phyloP scores from a whole-genome alignment of 2,329 filamentous ascomycete species.

The Cucurbitaria berberidis region DNA sequence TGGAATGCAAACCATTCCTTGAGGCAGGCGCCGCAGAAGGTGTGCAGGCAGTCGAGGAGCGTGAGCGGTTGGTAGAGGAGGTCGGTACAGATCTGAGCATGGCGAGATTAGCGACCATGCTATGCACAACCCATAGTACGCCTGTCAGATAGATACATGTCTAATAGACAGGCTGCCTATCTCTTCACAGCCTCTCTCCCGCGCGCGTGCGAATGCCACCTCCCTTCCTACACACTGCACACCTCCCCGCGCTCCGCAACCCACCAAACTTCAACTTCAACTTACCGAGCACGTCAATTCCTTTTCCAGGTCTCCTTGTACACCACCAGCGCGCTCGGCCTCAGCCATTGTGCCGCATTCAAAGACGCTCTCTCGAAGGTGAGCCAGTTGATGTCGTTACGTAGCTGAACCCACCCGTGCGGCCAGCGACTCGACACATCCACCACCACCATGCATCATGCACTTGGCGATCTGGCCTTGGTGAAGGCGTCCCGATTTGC shows the following conservation, averaged over 20 bases:
- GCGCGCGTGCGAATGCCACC: background rate
- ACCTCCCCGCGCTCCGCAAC: slow-evolving; percentile 16
- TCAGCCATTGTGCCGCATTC: slow-evolving; percentile 39
- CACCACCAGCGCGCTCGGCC: slow-evolving; percentile 46
- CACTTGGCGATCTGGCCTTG: slow-evolving; percentile 18
- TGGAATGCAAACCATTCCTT: slow-evolving; percentile 96
- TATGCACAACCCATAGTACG: background rate
- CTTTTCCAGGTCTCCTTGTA: slow-evolving; percentile 77
- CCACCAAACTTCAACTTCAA: slow-evolving; percentile 34
- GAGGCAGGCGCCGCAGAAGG: slow-evolving; percentile 92
- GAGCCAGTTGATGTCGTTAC: slow-evolving; percentile 2
- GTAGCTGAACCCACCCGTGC: slow-evolving; percentile 16
- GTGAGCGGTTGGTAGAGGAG: slow-evolving; percentile 90
- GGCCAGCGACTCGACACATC: slow-evolving; percentile 23
- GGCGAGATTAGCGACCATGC: slow-evolving; percentile 25
- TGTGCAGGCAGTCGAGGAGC: slow-evolving; percentile 90
- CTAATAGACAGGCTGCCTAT: background rate
- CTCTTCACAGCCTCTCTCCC: background rate
- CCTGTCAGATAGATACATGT: background rate
- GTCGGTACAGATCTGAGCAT: slow-evolving; percentile 87
- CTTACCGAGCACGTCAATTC: slow-evolving; percentile 94
- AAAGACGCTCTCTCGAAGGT: slow-evolving; percentile 4
- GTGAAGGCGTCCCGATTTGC: slow-evolving; percentile 16
- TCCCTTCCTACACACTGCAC: background rate
- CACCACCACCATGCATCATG: slow-evolving; percentile 6